A percentile compares a stretch with the other conserved stretches of the same genome.
phyloP scores from a whole-genome alignment of 257 asterid species.

The Salvia miltiorrhiza region DNA sequence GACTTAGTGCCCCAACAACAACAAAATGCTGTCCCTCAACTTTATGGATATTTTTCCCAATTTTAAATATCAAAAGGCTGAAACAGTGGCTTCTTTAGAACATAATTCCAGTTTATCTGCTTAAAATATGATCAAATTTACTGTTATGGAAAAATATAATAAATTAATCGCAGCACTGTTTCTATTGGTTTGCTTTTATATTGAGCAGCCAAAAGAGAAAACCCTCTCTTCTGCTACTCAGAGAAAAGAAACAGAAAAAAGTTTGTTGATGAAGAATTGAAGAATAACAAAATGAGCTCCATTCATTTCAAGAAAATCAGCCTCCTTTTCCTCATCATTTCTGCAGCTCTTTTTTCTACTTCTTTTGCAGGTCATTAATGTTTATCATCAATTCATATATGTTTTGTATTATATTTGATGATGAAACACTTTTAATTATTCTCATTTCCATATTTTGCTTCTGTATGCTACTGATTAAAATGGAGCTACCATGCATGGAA shows the following conservation, averaged over 20 bases:
- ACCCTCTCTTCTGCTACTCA: constrained; percentile 3
- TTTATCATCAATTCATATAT: neutral
- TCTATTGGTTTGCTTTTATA: constrained; percentile 25
- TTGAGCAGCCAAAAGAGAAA: constrained; percentile 24
- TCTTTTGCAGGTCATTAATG: constrained; percentile 55
- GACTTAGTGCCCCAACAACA: constrained; percentile 83
- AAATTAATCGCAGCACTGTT: constrained; percentile 23
- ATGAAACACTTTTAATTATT: neutral
- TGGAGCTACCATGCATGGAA: constrained; percentile 10
- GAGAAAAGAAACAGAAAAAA: neutral
- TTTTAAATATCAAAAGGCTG: constrained; percentile 34
- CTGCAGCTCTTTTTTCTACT: constrained; percentile 49
- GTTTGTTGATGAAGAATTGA: constrained; percentile 13
- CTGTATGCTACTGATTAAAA: neutral
- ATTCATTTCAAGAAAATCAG: constrained; percentile 51
- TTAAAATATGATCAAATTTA: neutral
- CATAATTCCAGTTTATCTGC: constrained; percentile 30
- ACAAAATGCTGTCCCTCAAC: constrained; percentile 56
- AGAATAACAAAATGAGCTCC: constrained; percentile 33
- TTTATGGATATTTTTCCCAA: constrained; percentile 34
- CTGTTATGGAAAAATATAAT: constrained; percentile 22
- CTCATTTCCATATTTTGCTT: neutral
- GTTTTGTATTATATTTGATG: no score
- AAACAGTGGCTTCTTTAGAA: constrained; percentile 33
- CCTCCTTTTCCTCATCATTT: constrained; percentile 65